Percentiles rank a stretch among this genome's conserved stretches.
These are phyloP conservation scores for Tulasnella sp. DNA, from an alignment of 768 basidiomycete genomes.

Conservation along the genomic window DNA sequence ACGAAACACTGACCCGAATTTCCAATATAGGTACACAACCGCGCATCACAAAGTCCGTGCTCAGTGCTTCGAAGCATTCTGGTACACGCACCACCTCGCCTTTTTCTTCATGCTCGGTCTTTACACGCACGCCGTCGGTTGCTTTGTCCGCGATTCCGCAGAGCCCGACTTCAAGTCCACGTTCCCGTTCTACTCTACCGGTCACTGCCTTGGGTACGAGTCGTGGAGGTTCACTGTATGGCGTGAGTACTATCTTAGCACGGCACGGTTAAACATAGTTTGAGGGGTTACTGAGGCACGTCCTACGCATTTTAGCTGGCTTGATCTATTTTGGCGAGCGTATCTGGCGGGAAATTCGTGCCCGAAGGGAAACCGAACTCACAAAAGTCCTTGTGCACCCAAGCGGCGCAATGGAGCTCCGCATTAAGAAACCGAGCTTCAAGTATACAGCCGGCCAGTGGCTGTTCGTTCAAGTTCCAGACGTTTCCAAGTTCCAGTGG, in stretches of 20 bases:
- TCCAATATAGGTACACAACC: constrained; percentile 47
- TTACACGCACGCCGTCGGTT: constrained; percentile 83
- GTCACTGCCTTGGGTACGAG: constrained; percentile 83
- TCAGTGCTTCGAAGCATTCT: constrained; percentile 91
- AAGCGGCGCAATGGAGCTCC: constrained; percentile 85
- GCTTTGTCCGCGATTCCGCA: constrained; percentile 82
- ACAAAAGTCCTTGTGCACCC: constrained; percentile 84
- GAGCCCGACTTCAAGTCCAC: constrained; percentile 51
- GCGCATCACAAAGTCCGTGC: constrained; percentile 78
- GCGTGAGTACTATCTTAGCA: constrained; percentile 27
- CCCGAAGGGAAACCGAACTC: constrained; percentile 61
- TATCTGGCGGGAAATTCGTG: constrained; percentile 70
- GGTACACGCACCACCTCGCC: constrained; percentile 91
- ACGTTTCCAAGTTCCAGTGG: constrained; percentile 77
- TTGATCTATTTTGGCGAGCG: constrained; percentile 83
- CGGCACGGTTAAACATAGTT: background rate
- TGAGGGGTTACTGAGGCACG: too few relatives aligned
- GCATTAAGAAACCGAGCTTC: constrained; percentile 84
- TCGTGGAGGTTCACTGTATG: constrained; percentile 89
- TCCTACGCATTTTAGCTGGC: constrained; percentile 34
- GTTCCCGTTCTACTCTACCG: constrained; percentile 80
- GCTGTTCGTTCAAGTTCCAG: constrained; percentile 82
- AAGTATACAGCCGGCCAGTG: constrained; percentile 87
- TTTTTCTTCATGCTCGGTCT: constrained; percentile 91
- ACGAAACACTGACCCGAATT: background rate